Evolutionary conservation across 1,139 yeast species (phyloP).

Genomic region (Kodamaea derodonti): DNA sequence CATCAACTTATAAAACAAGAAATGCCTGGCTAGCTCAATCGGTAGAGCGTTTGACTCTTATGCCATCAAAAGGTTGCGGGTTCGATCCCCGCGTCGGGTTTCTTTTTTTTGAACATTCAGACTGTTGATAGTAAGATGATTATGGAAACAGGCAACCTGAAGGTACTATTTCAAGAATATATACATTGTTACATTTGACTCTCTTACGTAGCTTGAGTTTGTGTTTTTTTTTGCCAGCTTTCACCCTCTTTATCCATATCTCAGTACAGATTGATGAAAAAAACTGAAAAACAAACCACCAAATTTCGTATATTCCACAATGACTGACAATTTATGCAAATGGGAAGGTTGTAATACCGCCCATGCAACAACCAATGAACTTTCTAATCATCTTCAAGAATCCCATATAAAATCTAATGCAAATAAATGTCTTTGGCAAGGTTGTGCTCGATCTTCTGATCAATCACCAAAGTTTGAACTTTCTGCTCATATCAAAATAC

Average conservation of each 20-base stretch:
- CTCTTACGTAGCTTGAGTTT: no score
- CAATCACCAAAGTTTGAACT: constrained; percentile 1
- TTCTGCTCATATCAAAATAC: constrained; percentile 1
- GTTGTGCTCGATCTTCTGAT: constrained; percentile 33
- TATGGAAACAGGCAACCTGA: no score
- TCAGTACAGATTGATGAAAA: background rate
- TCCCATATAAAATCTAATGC: constrained; percentile 31
- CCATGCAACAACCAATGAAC: background rate
- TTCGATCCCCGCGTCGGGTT: constrained; percentile 23
- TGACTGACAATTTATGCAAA: constrained; percentile 19
- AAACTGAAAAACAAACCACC: background rate
- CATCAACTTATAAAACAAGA: background rate
- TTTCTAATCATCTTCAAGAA: background rate
- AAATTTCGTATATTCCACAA: background rate
- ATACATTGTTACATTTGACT: no score
- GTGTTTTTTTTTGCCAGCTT: no score
- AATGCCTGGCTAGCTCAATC: background rate
- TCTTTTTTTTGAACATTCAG: constrained; percentile 3
- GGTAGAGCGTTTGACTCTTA: background rate
- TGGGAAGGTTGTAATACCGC: constrained; percentile 30
- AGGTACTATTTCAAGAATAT: no score
- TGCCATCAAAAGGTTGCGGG: constrained; percentile 20
- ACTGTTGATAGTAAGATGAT: no score
- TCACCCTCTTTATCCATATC: no score
- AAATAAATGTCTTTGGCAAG: constrained; percentile 61